phyloP scores from a whole-genome alignment of 148 eudicot species.

The Camellia japonica region DNA sequence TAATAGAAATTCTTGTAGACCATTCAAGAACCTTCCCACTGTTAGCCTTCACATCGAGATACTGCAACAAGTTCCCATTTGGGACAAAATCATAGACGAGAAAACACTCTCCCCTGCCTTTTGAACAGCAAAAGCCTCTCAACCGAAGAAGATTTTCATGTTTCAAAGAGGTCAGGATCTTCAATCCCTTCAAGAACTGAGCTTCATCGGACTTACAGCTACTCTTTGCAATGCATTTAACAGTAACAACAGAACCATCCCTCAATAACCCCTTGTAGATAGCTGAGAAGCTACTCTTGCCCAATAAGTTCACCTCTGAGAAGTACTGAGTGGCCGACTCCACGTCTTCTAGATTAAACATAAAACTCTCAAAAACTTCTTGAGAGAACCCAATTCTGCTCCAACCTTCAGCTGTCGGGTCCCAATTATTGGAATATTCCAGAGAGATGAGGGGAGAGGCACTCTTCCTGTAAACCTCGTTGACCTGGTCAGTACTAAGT shows the following conservation, averaged over 20 bases:
- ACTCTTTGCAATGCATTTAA: constrained; percentile 74
- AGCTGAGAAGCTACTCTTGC: constrained; percentile 75
- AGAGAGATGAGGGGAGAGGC: constrained; percentile 75
- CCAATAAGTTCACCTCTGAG: constrained; percentile 71
- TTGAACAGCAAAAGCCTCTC: constrained; percentile 92
- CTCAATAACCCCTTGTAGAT: constrained; percentile 68
- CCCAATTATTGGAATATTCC: constrained; percentile 85
- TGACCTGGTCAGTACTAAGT: constrained; percentile 65
- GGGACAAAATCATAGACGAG: constrained; percentile 76
- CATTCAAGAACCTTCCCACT: constrained; percentile 59
- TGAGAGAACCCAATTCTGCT: constrained; percentile 37
- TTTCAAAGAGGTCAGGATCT: constrained; percentile 64
- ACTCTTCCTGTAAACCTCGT: constrained; percentile 60
- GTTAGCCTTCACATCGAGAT: constrained; percentile 56
- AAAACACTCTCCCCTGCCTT: constrained; percentile 89
- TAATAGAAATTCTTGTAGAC: constrained; percentile 67
- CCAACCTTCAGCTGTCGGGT: constrained; percentile 64
- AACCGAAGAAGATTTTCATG: constrained; percentile 70
- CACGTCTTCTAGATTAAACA: constrained; percentile 77
- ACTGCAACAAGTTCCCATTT: constrained; percentile 68
- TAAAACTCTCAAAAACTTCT: constrained; percentile 65
- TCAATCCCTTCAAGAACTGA: constrained; percentile 77
- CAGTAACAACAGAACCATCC: constrained; percentile 75
- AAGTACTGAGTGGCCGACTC: constrained; percentile 83
- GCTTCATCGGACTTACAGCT: constrained; percentile 82